Percentiles rank a stretch among this genome's conserved stretches.
phyloP scores from a whole-genome alignment of 768 basidiomycete species.

The Suillus placidus region DNA sequence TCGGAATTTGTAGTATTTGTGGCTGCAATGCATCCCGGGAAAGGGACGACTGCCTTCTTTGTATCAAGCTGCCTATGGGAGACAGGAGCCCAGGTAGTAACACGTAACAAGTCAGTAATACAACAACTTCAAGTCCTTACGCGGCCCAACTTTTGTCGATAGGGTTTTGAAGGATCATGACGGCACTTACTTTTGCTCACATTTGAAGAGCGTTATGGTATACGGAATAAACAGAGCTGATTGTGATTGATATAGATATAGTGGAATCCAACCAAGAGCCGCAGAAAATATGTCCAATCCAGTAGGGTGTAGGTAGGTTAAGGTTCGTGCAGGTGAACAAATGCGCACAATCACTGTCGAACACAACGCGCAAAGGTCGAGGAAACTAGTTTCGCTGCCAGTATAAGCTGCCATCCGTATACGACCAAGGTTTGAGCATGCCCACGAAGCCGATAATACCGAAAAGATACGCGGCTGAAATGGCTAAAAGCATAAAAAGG shows the following conservation, averaged over 20 bases:
- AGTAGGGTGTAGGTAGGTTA: not conserved
- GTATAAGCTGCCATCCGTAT: conserved; percentile 41
- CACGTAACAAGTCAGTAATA: not conserved
- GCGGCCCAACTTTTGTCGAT: not conserved
- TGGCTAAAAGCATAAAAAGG: conserved; percentile 42
- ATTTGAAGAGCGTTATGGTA: not conserved
- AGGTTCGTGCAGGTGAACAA: not conserved
- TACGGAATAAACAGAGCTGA: not conserved
- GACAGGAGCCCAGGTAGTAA: not conserved
- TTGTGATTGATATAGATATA: conserved; percentile 3
- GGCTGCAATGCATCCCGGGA: not conserved
- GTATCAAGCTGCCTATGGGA: not conserved
- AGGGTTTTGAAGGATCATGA: not conserved
- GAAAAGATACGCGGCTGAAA: conserved; percentile 54
- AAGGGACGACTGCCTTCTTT: not conserved
- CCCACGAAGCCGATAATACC: conserved; percentile 64
- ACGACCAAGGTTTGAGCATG: conserved; percentile 57
- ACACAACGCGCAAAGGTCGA: not conserved
- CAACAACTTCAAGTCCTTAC: not conserved
- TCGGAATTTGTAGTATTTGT: not conserved
- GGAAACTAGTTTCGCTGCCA: conserved; percentile 34
- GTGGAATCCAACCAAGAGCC: not conserved
- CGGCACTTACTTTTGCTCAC: not conserved
- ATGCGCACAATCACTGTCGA: not conserved
- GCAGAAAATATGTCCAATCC: not conserved